phyloP scores from a whole-genome alignment of 139 green algal species.

The Spirogloea muscicola region DNA sequence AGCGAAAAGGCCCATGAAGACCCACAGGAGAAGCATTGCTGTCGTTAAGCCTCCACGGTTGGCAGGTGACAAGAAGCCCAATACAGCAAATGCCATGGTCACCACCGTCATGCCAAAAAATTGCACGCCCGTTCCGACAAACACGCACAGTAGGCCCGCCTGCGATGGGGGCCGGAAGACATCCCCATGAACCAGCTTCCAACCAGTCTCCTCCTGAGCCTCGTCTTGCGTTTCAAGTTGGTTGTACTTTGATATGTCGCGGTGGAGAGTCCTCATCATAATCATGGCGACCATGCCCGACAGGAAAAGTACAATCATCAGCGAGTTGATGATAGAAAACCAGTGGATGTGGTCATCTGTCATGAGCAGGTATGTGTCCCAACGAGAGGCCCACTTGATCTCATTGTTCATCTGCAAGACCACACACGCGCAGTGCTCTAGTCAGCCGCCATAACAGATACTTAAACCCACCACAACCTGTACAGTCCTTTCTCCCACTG shows the following conservation, averaged over 20 bases:
- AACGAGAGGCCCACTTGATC: conserved; percentile 94
- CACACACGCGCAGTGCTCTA: background rate
- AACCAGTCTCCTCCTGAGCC: conserved; percentile 88
- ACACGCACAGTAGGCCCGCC: conserved; percentile 75
- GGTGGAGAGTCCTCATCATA: conserved; percentile 91
- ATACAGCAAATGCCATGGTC: conserved; percentile 92
- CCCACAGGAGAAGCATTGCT: conserved; percentile 93
- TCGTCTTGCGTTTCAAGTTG: conserved; percentile 90
- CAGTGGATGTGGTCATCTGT: conserved; percentile 94
- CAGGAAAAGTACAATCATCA: conserved; percentile 99
- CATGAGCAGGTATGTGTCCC: conserved; percentile 98
- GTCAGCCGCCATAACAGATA: background rate
- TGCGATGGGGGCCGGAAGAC: conserved; percentile 86
- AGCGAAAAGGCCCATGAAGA: conserved; percentile 93
- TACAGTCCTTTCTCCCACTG: background rate
- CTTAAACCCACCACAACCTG: background rate
- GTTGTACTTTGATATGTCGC: conserved; percentile 97
- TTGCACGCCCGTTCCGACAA: conserved; percentile 89
- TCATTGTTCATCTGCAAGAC: conserved; percentile 58
- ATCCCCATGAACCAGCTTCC: conserved; percentile 98
- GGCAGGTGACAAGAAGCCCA: conserved; percentile 95
- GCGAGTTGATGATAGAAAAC: conserved; percentile 98
- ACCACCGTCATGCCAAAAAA: conserved; percentile 87
- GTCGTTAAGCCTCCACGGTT: conserved; percentile 98
- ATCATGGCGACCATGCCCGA: conserved; percentile 98